These are phyloP conservation scores for Pleodorina starrii DNA, from an alignment of 139 green algal species.

Conservation along the genomic window DNA sequence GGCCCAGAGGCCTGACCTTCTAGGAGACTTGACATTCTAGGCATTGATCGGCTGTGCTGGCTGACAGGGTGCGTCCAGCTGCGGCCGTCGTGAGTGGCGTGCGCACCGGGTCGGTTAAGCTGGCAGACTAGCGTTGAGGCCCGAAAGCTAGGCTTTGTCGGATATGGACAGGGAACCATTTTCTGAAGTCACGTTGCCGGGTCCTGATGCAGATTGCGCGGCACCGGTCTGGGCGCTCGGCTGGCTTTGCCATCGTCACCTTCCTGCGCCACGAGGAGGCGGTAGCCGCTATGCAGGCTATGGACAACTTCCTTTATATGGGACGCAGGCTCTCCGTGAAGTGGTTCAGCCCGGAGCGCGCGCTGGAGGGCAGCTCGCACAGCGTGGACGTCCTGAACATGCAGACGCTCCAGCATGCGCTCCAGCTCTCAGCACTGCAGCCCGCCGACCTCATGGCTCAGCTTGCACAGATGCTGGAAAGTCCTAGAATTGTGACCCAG, in stretches of 20 bases:
- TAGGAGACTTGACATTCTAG: not conserved
- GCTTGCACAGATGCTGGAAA: slow-evolving; percentile 33
- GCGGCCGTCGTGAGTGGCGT: slow-evolving; percentile 25
- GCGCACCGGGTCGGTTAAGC: slow-evolving; percentile 22
- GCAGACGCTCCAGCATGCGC: slow-evolving; percentile 28
- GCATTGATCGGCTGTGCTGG: not conserved
- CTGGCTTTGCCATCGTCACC: slow-evolving; percentile 54
- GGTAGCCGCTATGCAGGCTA: slow-evolving; percentile 12
- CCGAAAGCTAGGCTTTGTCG: not conserved
- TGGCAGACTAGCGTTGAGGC: not conserved
- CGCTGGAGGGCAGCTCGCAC: slow-evolving; percentile 22
- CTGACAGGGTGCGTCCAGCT: slow-evolving; percentile 5
- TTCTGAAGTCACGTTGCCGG: not conserved
- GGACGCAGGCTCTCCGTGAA: slow-evolving; percentile 36
- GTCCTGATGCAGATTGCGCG: slow-evolving; percentile 38
- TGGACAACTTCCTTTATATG: slow-evolving; percentile 49
- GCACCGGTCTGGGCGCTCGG: slow-evolving; percentile 42
- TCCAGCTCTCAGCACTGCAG: not conserved
- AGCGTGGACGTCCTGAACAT: slow-evolving; percentile 16
- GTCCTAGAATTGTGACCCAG: not conserved
- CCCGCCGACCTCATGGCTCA: slow-evolving; percentile 39
- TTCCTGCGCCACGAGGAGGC: slow-evolving; percentile 46
- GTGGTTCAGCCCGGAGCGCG: slow-evolving; percentile 52
- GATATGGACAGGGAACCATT: not conserved
- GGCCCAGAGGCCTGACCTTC: not conserved